Conservation (phyloP, 2,329 filamentous ascomycete species). For the Pseudogymnoascus sp. region DNA sequence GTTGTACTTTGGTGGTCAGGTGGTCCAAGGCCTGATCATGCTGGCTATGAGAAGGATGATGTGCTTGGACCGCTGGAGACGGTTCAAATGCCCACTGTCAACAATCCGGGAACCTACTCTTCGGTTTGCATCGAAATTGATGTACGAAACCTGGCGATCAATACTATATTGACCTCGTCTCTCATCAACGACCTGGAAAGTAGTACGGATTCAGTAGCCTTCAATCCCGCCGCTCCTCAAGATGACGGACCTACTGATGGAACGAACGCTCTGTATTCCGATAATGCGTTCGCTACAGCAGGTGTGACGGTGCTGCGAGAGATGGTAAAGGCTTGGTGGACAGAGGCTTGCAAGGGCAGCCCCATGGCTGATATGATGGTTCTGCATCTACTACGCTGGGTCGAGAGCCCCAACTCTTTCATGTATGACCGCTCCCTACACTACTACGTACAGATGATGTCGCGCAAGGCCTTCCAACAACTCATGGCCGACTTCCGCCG, state of each 20-base stretch:
- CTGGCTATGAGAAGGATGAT: constrained; percentile 90
- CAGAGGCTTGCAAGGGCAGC: constrained; percentile 81
- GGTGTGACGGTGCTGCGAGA: constrained; percentile 85
- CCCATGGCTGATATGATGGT: constrained; percentile 97
- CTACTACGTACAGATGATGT: constrained; percentile 98
- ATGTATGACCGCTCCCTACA: constrained; percentile 91
- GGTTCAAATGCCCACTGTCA: constrained; percentile 86
- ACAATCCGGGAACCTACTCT: constrained; percentile 87
- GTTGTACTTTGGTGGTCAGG: constrained; percentile 97
- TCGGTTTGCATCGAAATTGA: constrained; percentile 95
- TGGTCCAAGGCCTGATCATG: constrained; percentile 82
- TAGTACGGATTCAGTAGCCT: constrained; percentile 66
- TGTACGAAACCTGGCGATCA: constrained; percentile 90
- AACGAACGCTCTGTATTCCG: constrained; percentile 65
- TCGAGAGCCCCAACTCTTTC: constrained; percentile 85
- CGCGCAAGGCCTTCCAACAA: constrained; percentile 91
- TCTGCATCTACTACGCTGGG: constrained; percentile 94
- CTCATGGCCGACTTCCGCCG: constrained; percentile 94
- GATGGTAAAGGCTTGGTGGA: constrained; percentile 99
- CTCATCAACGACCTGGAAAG: constrained; percentile 92
- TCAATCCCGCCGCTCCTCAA: constrained; percentile 63
- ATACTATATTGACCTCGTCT: constrained; percentile 93
- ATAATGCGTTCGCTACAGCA: constrained; percentile 87
- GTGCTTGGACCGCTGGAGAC: constrained; percentile 73
- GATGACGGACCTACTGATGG: constrained; percentile 54